Conservation (phyloP, 257 asterid species). For the Scutellaria galericulata region DNA sequence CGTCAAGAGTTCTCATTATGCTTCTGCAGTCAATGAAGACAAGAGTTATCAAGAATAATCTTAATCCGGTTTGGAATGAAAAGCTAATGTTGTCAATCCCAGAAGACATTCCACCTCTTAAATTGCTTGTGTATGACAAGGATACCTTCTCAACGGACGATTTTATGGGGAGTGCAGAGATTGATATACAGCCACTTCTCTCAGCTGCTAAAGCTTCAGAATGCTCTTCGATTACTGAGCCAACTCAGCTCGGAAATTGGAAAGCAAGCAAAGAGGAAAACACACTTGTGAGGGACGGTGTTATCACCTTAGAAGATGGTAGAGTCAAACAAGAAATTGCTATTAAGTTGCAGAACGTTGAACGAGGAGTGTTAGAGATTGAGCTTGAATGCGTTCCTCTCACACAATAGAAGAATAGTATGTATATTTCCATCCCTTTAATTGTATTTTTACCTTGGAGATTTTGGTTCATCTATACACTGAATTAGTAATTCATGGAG, state of each 20-base stretch:
- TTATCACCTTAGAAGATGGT: conserved; percentile 64
- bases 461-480: neutral
- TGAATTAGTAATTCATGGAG: conserved; percentile 8
- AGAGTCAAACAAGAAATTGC: conserved; percentile 69
- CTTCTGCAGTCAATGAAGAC: conserved; percentile 77
- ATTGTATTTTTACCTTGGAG: neutral
- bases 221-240: conserved; percentile 48
- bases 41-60: conserved; percentile 84
- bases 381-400: conserved; percentile 96
- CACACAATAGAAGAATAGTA: conserved; percentile 51
- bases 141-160: conserved; percentile 89
- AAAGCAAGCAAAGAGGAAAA: conserved; percentile 69
- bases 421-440: no score
- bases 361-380: conserved; percentile 75
- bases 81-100: conserved; percentile 92
- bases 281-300: conserved; percentile 58
- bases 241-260: conserved; percentile 57
- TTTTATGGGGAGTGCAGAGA: conserved; percentile 94
- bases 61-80: conserved; percentile 97
- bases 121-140: conserved; percentile 88
- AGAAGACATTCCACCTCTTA: conserved; percentile 80
- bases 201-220: conserved; percentile 81
- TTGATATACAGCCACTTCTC: conserved; percentile 79
- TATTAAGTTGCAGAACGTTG: conserved; percentile 81
- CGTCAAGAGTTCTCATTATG: neutral